Conservation (phyloP, 768 basidiomycete genomes). For the Rhizopogon vinicolor region DNA sequence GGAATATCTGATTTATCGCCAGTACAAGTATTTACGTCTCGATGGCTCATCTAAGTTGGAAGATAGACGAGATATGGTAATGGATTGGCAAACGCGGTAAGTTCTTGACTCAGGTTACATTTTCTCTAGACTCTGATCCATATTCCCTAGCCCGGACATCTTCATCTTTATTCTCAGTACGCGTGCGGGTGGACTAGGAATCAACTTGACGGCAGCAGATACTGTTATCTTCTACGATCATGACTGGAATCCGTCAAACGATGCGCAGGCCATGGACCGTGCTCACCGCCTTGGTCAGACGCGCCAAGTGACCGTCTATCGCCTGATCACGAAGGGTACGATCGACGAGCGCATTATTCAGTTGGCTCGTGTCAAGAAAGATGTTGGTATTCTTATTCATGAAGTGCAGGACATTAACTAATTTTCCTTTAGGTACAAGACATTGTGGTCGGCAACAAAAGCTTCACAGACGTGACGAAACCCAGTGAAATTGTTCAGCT, state of each 20-base stretch:
- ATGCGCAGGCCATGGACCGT: slow-evolving; percentile 98
- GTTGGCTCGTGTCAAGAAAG: slow-evolving; percentile 95
- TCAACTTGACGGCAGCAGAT: slow-evolving; percentile 81
- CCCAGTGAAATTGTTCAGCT: slow-evolving; percentile 96
- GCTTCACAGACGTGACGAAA: slow-evolving; percentile 87
- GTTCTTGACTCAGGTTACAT: slow-evolving; percentile 13
- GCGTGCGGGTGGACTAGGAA: slow-evolving; percentile 92
- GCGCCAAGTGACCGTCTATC: slow-evolving; percentile 94
- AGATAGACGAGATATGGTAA: slow-evolving; percentile 98
- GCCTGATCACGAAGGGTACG: slow-evolving; percentile 88
- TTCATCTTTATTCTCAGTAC: slow-evolving; percentile 94
- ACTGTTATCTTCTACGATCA: slow-evolving; percentile 23
- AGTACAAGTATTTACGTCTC: slow-evolving; percentile 90
- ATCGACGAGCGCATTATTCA: slow-evolving; percentile 98
- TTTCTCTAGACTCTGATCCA: not conserved
- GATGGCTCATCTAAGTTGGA: slow-evolving; percentile 94
- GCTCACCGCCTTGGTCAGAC: slow-evolving; percentile 97
- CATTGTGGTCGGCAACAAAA: slow-evolving; percentile 97
- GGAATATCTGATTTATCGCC: slow-evolving; percentile 94
- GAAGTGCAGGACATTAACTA: not conserved
- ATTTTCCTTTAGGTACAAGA: slow-evolving; percentile 78
- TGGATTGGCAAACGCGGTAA: slow-evolving; percentile 97
- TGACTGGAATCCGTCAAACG: slow-evolving; percentile 81
- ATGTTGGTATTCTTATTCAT: slow-evolving; percentile 45
- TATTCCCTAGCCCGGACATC: slow-evolving; percentile 61